Base-by-base conservation (phyloP, 2,329 filamentous ascomycete species). In the Xylaria digitata region DNA sequence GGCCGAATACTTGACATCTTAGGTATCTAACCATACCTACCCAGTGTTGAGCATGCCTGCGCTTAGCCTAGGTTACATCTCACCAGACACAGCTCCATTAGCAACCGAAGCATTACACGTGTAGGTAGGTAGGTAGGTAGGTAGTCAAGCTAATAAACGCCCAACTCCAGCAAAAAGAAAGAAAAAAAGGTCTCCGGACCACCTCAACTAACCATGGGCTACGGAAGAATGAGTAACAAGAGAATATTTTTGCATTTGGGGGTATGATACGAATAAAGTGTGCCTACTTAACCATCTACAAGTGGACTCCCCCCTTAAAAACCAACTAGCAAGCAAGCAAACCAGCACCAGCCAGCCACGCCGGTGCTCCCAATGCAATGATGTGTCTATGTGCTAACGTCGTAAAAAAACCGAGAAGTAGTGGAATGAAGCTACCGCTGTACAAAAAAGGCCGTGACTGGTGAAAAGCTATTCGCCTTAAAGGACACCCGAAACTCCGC, bases 401-500 rank as follows among this genome's bases (percentile, higher is more conserved):
- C 63, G 37, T 42, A 46, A 63, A 52, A 26, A 26, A 26, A 50
- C 63, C 66, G 48, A 54, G 23, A 40, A 60, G 45, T 23, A 42
- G 46, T 34, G 40, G 46, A 53, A 53, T 34, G 11, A 45, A 26
- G 26, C n/a, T 40, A 37, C 32, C 32, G 30, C 30, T 34, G n/a
- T 53, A 8, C 34, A 32, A 19, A 53, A 53, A 37, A 53, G 26
- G 26, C 34, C 17, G n/a, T 37, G 43, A n/a, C 37, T 45, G 23
- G 42, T 37, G 53, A 17, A 43, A 63, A 60, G 49, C 30, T 56
- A 32, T 26, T 57, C 60, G 45, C 61, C 54, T 53, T 40, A 61
- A 63, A 61, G 53, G 19, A 67, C 57, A 60, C 53, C 67, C 8
- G n/a, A 55, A 69, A 69, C 67, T 58, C 67, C 67, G 53, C 37